Evolutionary conservation across 441 rosid genomes (phyloP), one percentile per base, ranked within the genome.

Genomic region (Aleurites moluccanus): DNA sequence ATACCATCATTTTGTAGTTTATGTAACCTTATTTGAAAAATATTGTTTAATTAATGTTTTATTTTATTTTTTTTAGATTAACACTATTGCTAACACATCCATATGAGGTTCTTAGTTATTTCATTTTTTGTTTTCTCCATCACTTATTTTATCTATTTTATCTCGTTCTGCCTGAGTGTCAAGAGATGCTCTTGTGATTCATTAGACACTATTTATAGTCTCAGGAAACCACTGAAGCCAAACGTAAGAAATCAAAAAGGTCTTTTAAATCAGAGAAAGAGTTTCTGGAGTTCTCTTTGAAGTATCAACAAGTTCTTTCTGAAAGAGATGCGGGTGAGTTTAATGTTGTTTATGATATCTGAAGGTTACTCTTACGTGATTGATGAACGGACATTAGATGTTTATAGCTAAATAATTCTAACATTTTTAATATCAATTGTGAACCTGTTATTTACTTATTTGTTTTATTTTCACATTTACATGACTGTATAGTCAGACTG

Each of bases 261-360:
- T 64, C 83, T 74, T 81, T 88, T 53, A 90, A 88, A 79, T 84
- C 97, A 61, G 97, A 92, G 83, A 91, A 88, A 78, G 97, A 92
- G 76, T 85, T 94, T 86, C 83, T 91, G 9, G 93, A 91, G 80
- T 89, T 91, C 78, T 87, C 94, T 80, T 83, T 94, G 70, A 88
- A 86, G 85, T 94, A 94, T 83, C 98, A 94, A 72, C 94, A 90
- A 86, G 93, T 92, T 74, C 81, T 91, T 76, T 74, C 94, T 40
- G 98, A 94, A 80, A 88, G 97, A 90, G 97, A 92, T 74, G 73
- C 91, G 64, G 97, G 97, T 90, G 81, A 76, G 83, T 73, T 64
- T 57, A 79, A 66, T 40, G 53, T 70, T 47, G 21, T 66, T 20
- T 57, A 75, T 66, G 10, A 74, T 61, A 50, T 33, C 59, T 30